Evolutionary conservation across 2,329 filamentous ascomycete species (phyloP), one percentile per base, ranked within the genome.

Genomic region (Cladorrhinum sp.): DNA sequence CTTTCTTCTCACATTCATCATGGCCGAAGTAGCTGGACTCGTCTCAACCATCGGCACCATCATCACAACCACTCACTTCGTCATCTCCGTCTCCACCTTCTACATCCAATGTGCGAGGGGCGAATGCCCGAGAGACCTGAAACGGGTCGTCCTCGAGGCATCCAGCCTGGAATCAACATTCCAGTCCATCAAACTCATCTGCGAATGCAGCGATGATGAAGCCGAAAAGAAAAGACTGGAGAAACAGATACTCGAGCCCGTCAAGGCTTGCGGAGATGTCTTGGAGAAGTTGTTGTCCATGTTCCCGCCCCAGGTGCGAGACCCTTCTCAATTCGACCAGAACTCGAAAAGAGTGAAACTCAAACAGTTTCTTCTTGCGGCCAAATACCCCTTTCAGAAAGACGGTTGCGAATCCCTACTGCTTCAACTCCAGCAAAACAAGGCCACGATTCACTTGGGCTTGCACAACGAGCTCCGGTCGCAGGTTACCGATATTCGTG

Each of bases 111-210:
- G 46, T 3, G 49, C 36, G 14, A 50, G 49, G 7, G 59, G 56
- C n/a, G 55, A 52, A 12, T 59, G 55, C 7, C 59, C 62, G 9
- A 57, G 39, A 36, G 58, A 61, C 36, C 14, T 63, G 2, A 61
- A 51, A 23, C 42, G 58, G 3, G 55, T 63, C 20, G 42, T 63
- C 12, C n/a, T 61, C 3, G 62, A 63, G 58, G 39, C 56, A 6
- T 26, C 52, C 6, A 61, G 62, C 36, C 28, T 63, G n/a, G 9
- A 55, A n/a, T 53, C 58, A 14, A 63, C 55, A 14, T 30, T 63
- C 9, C n/a, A 55, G 21, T 18, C 53, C 23, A 57, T 61, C 12
- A 3, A 51, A 2, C 18, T 30, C 49, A 51, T 56, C 14, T 20
- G 56, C 16, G 12, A 51, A 2, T n/a, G 24, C 16, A 28, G 24